phyloP scores from a whole-genome alignment of 2,329 filamentous ascomycete genomes.

The Ceratocystis destructans region DNA sequence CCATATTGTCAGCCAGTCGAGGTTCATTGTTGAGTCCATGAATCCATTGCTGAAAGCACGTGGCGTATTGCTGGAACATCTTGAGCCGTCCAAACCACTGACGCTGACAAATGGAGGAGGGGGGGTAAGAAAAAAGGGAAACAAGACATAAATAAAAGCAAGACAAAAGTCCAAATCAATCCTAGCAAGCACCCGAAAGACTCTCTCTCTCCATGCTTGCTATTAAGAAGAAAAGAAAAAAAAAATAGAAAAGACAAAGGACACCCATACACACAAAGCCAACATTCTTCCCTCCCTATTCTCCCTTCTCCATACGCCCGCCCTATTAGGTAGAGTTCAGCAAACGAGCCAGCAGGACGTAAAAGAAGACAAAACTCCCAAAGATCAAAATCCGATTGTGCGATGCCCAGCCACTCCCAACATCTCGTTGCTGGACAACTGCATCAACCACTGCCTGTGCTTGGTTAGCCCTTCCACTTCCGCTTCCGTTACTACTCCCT shows the following conservation, averaged over 20 bases:
- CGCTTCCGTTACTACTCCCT: slow-evolving; percentile 25
- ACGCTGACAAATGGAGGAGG: neutral
- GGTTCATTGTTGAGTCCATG: too few relatives aligned
- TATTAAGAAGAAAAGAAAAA: neutral
- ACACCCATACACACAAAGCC: too few relatives aligned
- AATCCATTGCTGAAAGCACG: neutral
- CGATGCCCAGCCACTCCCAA: slow-evolving; percentile 67
- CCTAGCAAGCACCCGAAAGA: neutral
- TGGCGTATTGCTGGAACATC: neutral
- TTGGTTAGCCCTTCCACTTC: slow-evolving; percentile 26
- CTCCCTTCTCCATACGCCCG: neutral
- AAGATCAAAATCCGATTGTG: slow-evolving; percentile 66
- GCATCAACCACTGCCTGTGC: slow-evolving; percentile 63
- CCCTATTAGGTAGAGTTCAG: slow-evolving; percentile 29
- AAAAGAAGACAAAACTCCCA: slow-evolving; percentile 58
- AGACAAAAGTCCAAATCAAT: neutral
- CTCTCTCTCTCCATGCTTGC: neutral
- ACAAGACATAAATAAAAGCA: neutral
- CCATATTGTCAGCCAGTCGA: neutral
- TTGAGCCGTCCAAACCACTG: neutral
- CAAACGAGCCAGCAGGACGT: slow-evolving; percentile 68
- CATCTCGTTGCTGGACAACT: slow-evolving; percentile 60
- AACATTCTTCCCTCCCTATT: too few relatives aligned
- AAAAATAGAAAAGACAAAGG: too few relatives aligned
- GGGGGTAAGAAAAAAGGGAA: neutral